Evolutionary conservation across 2,329 filamentous ascomycete genomes (phyloP).

Genomic region (Anthostomella pinea): DNA sequence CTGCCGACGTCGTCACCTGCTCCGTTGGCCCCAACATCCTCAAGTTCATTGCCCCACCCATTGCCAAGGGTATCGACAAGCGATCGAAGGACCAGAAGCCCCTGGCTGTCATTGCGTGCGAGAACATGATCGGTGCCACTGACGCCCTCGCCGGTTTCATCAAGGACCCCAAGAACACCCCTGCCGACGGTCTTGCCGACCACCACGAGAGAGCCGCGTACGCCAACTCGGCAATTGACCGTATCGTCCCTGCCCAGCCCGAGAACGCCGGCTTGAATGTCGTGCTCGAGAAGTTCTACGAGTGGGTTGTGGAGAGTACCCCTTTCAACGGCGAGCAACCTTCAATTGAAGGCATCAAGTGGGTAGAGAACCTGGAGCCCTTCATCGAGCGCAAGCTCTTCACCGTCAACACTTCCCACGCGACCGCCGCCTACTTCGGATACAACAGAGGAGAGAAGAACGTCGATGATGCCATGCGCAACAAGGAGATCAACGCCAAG

Average conservation of each 20-base stretch:
- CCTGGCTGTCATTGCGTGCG: constrained; percentile 91
- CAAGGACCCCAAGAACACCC: constrained; percentile 70
- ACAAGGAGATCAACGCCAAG: constrained; percentile 73
- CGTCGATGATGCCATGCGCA: constrained; percentile 83
- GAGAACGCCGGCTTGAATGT: constrained; percentile 79
- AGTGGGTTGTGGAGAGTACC: constrained; percentile 92
- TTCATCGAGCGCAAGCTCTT: constrained; percentile 99
- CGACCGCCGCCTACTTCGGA: constrained; percentile 93
- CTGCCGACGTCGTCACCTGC: constrained; percentile 90
- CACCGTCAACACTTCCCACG: constrained; percentile 98
- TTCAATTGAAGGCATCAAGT: constrained; percentile 83
- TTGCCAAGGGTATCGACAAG: constrained; percentile 87
- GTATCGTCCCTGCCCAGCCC: constrained; percentile 92
- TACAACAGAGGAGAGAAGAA: constrained; percentile 82
- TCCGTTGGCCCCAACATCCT: constrained; percentile 95
- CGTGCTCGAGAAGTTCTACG: constrained; percentile 96
- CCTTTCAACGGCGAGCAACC: constrained; percentile 73
- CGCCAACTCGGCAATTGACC: constrained; percentile 97
- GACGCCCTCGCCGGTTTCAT: constrained; percentile 82
- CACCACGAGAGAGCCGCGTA: constrained; percentile 78
- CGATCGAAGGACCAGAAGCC: constrained; percentile 64
- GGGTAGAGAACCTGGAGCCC: constrained; percentile 85
- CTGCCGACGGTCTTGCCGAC: constrained; percentile 61
- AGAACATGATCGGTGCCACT: constrained; percentile 95
- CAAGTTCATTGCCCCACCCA: constrained; percentile 92